These are phyloP conservation scores for Prunus mongolica DNA, from an alignment of 306 rosid species.

Conservation along the genomic window DNA sequence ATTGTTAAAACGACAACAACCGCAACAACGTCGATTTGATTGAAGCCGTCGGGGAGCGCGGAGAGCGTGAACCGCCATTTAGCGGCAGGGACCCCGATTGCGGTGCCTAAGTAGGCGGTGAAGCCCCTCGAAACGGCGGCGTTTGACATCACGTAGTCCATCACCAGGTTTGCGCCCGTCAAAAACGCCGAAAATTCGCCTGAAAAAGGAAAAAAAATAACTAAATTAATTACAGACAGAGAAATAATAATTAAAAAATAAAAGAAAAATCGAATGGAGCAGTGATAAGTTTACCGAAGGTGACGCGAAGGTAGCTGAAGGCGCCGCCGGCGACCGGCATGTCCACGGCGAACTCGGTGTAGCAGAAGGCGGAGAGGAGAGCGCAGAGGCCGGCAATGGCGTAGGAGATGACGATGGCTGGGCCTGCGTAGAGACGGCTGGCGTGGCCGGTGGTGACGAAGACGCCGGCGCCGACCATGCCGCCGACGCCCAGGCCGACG, in stretches of 20 bases:
- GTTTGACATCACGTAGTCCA: constrained; percentile 97
- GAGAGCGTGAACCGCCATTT: constrained; percentile 71
- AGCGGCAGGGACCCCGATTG: constrained; percentile 60
- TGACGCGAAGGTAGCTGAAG: constrained; percentile 91
- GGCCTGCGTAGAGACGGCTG: constrained; percentile 55
- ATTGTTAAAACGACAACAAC: constrained; percentile 60
- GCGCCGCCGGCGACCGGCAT: constrained; percentile 99
- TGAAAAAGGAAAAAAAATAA: background rate
- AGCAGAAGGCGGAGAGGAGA: constrained; percentile 89
- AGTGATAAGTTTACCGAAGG: constrained; percentile 39
- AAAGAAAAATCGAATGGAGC: background rate
- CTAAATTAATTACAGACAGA: background rate
- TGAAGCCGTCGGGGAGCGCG: constrained; percentile 61
- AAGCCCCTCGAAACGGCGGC: constrained; percentile 81
- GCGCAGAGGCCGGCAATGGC: constrained; percentile 98
- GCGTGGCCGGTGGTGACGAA: constrained; percentile 85
- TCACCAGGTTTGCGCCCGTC: constrained; percentile 77
- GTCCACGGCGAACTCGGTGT: constrained; percentile 94
- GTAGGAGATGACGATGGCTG: constrained; percentile 70
- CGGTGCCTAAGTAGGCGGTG: constrained; percentile 59
- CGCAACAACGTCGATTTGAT: constrained; percentile 66
- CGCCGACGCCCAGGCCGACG: constrained; percentile 71
- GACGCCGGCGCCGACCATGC: constrained; percentile 94
- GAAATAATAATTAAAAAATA: background rate
- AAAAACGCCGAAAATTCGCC: constrained; percentile 88